These are phyloP conservation scores for Rhodotorula graminis DNA, from an alignment of 768 basidiomycete species.

Conservation along the genomic window DNA sequence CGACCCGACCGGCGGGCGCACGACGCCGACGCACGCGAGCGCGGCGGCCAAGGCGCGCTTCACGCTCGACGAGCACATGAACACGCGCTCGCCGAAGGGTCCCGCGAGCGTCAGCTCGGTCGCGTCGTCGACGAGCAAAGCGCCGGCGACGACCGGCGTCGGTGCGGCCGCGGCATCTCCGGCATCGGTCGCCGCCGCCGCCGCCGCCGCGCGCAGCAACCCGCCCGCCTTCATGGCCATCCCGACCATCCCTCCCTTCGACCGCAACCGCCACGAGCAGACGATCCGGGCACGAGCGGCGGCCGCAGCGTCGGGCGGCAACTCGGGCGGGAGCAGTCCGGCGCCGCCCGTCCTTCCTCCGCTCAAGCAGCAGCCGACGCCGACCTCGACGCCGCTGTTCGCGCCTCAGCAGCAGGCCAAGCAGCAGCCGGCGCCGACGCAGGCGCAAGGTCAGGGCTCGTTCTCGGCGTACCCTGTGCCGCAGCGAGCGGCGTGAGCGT, in stretches of 20 bases:
- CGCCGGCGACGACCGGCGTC: not conserved
- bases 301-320: not conserved
- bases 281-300: conserved; percentile 8
- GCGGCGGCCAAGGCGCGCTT: conserved; percentile 18
- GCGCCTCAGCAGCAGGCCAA: not conserved
- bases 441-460: not conserved
- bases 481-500: not conserved
- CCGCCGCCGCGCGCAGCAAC: not conserved
- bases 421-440: not conserved
- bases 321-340: not conserved
- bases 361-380: not conserved
- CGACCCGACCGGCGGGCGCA: conserved; percentile 6
- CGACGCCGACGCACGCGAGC: conserved; percentile 6
- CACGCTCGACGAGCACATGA: conserved; percentile 37
- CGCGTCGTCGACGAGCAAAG: not conserved
- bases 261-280: conserved; percentile 28
- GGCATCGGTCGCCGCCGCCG: not conserved
- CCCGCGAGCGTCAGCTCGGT: not conserved
- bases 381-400: not conserved
- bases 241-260: conserved; percentile 32
- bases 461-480: not conserved
- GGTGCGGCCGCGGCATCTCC: not conserved
- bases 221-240: conserved; percentile 22
- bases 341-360: not conserved
- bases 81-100: conserved; percentile 23